Conservation (phyloP, 495 filamentous ascomycete species). For the Antarctomyces pellizariae region DNA sequence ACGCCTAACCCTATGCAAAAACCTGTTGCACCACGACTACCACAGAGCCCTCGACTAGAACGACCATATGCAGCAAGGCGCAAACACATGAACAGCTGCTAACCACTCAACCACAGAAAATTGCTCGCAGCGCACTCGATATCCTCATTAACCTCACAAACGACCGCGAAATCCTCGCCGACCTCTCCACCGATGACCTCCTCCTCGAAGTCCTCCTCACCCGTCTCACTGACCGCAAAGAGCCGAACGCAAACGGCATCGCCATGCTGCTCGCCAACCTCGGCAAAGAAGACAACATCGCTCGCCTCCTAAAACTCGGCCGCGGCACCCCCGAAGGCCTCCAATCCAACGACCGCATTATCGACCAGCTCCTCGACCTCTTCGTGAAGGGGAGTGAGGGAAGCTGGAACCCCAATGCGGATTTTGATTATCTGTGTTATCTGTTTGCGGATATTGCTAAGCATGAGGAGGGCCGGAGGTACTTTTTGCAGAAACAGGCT, state of each 20-base stretch:
- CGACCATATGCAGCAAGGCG: not conserved
- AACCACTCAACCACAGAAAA: conserved; percentile 40
- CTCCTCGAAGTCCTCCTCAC: conserved; percentile 52
- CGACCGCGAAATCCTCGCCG: conserved; percentile 46
- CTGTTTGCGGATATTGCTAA: conserved; percentile 85
- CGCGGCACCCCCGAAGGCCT: conserved; percentile 32
- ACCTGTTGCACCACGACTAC: conserved; percentile 1
- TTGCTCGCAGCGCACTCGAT: conserved; percentile 76
- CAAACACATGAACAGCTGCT: conserved; percentile 1
- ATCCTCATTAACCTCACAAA: conserved; percentile 81
- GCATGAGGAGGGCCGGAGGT: conserved; percentile 42
- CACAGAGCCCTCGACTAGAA: not conserved
- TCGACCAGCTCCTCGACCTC: conserved; percentile 83
- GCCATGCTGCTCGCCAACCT: conserved; percentile 89
- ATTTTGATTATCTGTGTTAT: conserved; percentile 83
- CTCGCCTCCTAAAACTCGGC: conserved; percentile 38
- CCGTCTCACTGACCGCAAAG: conserved; percentile 39
- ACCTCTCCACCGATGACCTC: conserved; percentile 52
- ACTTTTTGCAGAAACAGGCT: conserved; percentile 47
- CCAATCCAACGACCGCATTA: conserved; percentile 44
- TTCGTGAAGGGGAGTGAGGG: conserved; percentile 80
- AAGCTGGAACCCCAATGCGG: conserved; percentile 59
- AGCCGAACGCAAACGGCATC: conserved; percentile 57
- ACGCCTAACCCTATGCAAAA: not conserved
- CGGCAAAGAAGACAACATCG: conserved; percentile 49